Evolutionary conservation across 2,329 filamentous ascomycete genomes (phyloP), one percentile per base, ranked within the genome.

Genomic region (Parastagonospora nodorum): DNA sequence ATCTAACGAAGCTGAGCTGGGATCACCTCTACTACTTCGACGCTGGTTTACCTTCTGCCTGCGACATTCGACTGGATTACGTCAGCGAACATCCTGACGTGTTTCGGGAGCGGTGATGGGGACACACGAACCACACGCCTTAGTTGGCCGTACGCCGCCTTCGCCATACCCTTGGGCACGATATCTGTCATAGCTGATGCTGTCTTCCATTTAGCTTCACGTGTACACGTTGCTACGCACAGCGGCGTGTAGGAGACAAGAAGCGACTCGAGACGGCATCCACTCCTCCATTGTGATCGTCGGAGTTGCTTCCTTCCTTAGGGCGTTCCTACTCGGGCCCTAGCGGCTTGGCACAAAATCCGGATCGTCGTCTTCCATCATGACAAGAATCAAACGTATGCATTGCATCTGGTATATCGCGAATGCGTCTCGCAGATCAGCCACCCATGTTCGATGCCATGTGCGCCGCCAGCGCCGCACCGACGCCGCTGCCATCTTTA

Each of bases 401-500:
- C 19, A 24, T 24, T 24, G 5, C 19, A 24, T 24, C 19, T 24
- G 19, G 19, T 24, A 24, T 24, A 24, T 24, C 19, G 19, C 19
- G 5, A 5, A 24, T 24, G 3, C 3, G 19, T 24, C 3, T 24
- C 19, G 5, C 19, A 24, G 19, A 24, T 24, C 19, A 24, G 19
- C 19, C 19, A 3, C 19, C 3, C 19, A 24, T 24, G 3, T 24
- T 24, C 5, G 19, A 3, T 5, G 19, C 19, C 19, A 24, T 24
- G 3, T 24, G 19, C 19, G 19, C 19, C 5, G 19, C 96, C 63
- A 97, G 77, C 28, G 92, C 92, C 10, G 93, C 93, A 41, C 92
- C 92, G n/a, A 95, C 88, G 52, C 90, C 92, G 60, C 88, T 92
- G 43, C 92, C 92, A 72, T 97, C 92, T 80, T 95, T 96, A 56